phyloP scores from a whole-genome alignment of 176 grass and related monocot genomes.

The Juncus inflexus region DNA sequence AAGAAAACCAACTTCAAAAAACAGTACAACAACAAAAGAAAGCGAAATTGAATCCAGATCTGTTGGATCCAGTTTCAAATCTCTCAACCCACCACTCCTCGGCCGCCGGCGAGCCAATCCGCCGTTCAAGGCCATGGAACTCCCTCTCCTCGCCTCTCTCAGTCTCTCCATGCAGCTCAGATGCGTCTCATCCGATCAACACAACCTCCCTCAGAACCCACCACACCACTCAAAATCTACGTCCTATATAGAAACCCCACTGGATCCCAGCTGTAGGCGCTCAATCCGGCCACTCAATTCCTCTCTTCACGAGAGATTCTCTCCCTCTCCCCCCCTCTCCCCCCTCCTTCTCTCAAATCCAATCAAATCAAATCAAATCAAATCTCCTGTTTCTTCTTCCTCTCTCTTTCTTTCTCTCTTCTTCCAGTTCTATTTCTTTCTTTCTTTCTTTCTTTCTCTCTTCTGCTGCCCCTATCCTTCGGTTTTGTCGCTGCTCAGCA shows the following conservation, averaged over 20 bases:
- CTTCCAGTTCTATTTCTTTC: constrained; percentile 1
- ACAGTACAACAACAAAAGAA: not conserved
- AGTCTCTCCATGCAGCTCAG: constrained; percentile 61
- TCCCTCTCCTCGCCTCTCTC: constrained; percentile 47
- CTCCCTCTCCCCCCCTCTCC: not conserved
- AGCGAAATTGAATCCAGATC: constrained; percentile 20
- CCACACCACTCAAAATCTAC: constrained; percentile 37
- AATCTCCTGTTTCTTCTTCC: constrained; percentile 7
- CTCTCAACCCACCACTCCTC: constrained; percentile 48
- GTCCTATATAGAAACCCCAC: not conserved
- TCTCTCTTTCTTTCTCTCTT: constrained; percentile 10
- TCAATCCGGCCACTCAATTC: constrained; percentile 23
- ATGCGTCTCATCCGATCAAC: constrained; percentile 45
- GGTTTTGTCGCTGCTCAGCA: constrained; percentile 57
- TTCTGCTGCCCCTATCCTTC: constrained; percentile 48
- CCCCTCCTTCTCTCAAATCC: constrained; percentile 8
- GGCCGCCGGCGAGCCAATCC: constrained; percentile 40
- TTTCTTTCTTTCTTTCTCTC: constrained; percentile 42
- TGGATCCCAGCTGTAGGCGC: constrained; percentile 24
- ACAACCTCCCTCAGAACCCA: not conserved
- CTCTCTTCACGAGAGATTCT: not conserved
- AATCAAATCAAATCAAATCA: too few relatives aligned
- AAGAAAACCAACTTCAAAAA: constrained; percentile 13
- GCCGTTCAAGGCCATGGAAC: constrained; percentile 24
- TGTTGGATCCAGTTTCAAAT: constrained; percentile 32